Evolutionary conservation across 495 filamentous ascomycete genomes (phyloP).

Genomic region (Cudoniella acicularis): DNA sequence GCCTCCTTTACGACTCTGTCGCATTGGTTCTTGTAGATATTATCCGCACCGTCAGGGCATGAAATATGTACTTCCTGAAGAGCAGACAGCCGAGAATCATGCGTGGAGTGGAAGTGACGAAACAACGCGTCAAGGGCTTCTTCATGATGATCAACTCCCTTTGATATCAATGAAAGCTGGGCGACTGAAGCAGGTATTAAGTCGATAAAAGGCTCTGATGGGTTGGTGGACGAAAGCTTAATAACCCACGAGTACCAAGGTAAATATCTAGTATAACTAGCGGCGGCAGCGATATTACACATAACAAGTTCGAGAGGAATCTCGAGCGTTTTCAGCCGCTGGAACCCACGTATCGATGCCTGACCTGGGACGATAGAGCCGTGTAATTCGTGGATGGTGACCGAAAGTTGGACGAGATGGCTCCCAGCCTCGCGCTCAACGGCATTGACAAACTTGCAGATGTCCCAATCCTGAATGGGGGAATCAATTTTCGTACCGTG

Average conservation of each 20-base stretch:
- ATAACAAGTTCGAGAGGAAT: conserved; percentile 33
- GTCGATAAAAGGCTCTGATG: conserved; percentile 23
- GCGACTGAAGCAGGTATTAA: conserved; percentile 29
- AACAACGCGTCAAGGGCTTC: conserved; percentile 10
- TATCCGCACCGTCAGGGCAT: conserved; percentile 4
- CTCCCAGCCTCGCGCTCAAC: conserved; percentile 31
- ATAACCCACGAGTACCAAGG: too few relatives aligned
- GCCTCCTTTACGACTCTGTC: too few relatives aligned
- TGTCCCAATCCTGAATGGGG: conserved; percentile 30
- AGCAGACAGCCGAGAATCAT: conserved; percentile 15
- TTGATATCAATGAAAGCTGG: conserved; percentile 26
- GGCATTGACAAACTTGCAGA: conserved; percentile 34
- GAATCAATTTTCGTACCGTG: conserved; percentile 24
- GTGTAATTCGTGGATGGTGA: conserved; percentile 24
- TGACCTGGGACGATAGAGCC: conserved; percentile 31
- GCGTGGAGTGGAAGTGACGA: conserved; percentile 1
- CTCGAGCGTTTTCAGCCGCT: conserved; percentile 30
- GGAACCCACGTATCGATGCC: conserved; percentile 32
- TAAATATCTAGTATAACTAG: conserved; percentile 3
- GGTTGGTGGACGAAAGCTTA: conserved; percentile 2
- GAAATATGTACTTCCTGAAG: conserved; percentile 13
- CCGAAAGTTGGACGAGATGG: conserved; percentile 32
- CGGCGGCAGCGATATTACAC: conserved; percentile 29
- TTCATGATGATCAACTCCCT: conserved; percentile 15
- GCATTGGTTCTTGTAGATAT: conserved; percentile 9